Evolutionary conservation across 2,329 filamentous ascomycete species (phyloP).

Genomic region (Clonostachys solani): DNA sequence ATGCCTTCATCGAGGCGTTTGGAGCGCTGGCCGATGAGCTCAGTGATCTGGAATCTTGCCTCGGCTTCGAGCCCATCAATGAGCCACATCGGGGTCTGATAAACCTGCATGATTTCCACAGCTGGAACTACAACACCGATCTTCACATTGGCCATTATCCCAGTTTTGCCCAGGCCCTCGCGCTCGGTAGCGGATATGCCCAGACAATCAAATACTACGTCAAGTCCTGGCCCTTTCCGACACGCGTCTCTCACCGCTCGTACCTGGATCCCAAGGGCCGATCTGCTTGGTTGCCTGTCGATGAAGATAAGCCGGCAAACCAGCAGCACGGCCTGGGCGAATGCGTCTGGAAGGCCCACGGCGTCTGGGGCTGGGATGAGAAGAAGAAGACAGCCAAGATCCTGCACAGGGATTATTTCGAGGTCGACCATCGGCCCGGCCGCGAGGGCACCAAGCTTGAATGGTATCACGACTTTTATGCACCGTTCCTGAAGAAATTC

Average conservation of each 20-base stretch:
- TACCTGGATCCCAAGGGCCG: constrained; percentile 27
- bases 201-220: constrained; percentile 30
- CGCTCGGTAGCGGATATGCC: constrained; percentile 30
- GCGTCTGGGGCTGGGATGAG: constrained; percentile 28
- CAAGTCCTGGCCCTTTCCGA: constrained; percentile 35
- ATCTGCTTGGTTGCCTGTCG: constrained; percentile 23
- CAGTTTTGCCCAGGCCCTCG: constrained; percentile 28
- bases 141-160: constrained; percentile 34
- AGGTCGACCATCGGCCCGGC: constrained; percentile 28
- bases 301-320: constrained; percentile 6
- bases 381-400: constrained; percentile 17
- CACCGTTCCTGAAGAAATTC: constrained; percentile 30
- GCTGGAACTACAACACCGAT: constrained; percentile 36
- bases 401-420: constrained; percentile 25
- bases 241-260: constrained; percentile 25
- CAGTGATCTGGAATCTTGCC: constrained; percentile 21
- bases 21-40: constrained; percentile 25
- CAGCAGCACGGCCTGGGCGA: constrained; percentile 18
- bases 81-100: constrained; percentile 35
- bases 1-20: constrained; percentile 25
- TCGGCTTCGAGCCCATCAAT: constrained; percentile 36
- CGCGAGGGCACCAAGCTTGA: constrained; percentile 25
- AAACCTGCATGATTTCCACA: constrained; percentile 28
- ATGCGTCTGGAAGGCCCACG: constrained; percentile 32
- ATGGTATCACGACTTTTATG: constrained; percentile 36